Percentiles rank a stretch among this genome's conserved stretches.
Conservation (phyloP, 805 yeast genomes). For the Henningerozyma blattae region DNA sequence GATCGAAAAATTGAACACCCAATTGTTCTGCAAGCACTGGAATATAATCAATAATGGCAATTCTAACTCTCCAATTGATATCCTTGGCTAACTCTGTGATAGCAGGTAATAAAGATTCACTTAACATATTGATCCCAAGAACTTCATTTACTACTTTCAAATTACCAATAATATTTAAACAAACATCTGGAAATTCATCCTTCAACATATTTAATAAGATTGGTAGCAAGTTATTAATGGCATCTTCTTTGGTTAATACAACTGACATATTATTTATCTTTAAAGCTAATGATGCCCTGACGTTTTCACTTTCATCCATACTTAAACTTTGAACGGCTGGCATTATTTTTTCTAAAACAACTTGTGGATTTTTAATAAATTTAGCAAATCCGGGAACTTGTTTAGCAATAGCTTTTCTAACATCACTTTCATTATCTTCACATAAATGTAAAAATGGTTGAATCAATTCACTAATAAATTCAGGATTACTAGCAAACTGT, state of each 20-base stretch:
- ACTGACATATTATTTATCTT: slow-evolving; percentile 83
- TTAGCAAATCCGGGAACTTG: slow-evolving; percentile 71
- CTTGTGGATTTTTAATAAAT: slow-evolving; percentile 33
- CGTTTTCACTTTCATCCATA: slow-evolving; percentile 85
- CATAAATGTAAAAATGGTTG: slow-evolving; percentile 62
- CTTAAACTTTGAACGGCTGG: slow-evolving; percentile 78
- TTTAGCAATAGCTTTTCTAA: slow-evolving; percentile 85
- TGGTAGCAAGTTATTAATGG: slow-evolving; percentile 74
- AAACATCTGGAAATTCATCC: slow-evolving; percentile 94
- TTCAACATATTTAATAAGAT: slow-evolving; percentile 85
- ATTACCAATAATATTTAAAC: slow-evolving; percentile 86
- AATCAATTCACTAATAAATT: slow-evolving; percentile 37
- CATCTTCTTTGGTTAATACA: slow-evolving; percentile 69
- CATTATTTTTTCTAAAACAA: slow-evolving; percentile 51
- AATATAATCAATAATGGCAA: slow-evolving; percentile 92
- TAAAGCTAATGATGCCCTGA: slow-evolving; percentile 83
- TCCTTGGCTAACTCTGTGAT: slow-evolving; percentile 93
- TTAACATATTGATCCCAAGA: slow-evolving; percentile 78
- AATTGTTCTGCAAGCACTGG: slow-evolving; percentile 90
- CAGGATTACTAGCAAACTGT: slow-evolving; percentile 45
- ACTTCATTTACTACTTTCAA: slow-evolving; percentile 87
- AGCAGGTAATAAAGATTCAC: slow-evolving; percentile 87
- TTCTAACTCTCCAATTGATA: slow-evolving; percentile 93
- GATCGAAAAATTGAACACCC: slow-evolving; percentile 87
- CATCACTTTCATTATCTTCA: slow-evolving; percentile 94